These are phyloP conservation scores for Globisporangium echinulatum DNA, from an alignment of 352 stramenopile genomes.

Conservation along the genomic window DNA sequence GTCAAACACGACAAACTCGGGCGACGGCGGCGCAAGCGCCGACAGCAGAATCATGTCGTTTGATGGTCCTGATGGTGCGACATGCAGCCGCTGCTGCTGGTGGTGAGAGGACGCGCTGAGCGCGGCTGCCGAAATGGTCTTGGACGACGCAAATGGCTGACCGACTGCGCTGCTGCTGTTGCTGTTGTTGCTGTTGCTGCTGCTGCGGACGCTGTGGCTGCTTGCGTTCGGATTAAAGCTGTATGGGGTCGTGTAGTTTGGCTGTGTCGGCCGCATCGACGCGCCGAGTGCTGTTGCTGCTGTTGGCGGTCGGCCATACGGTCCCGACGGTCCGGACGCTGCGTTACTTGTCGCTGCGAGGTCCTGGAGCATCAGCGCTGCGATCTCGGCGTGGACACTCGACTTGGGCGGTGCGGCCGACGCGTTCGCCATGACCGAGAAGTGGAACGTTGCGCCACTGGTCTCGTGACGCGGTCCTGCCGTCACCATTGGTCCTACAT, in stretches of 20 bases:
- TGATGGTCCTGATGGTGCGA: not conserved
- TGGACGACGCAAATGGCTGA: slow-evolving; percentile 5
- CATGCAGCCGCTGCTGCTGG: not conserved
- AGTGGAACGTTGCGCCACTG: slow-evolving; percentile 10
- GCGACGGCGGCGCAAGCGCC: slow-evolving; percentile 4
- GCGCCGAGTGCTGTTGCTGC: not conserved
- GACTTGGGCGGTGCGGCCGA: slow-evolving; percentile 1
- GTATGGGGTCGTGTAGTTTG: not conserved
- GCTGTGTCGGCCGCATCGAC: not conserved
- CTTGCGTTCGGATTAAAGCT: not conserved
- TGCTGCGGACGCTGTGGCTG: not conserved
- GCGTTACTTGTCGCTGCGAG: slow-evolving; percentile 1
- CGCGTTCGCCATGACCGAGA: slow-evolving; percentile 8
- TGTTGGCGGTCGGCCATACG: slow-evolving; percentile 8
- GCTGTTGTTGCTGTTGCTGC: no score
- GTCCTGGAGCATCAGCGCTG: slow-evolving; percentile 12
- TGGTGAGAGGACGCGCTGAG: slow-evolving; percentile 2
- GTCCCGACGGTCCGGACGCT: not conserved
- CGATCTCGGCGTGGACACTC: slow-evolving; percentile 13
- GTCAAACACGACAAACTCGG: slow-evolving; percentile 46
- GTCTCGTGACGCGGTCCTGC: not conserved
- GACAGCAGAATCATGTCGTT: slow-evolving; percentile 30
- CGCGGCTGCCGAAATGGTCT: slow-evolving; percentile 13
- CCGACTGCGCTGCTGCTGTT: not conserved
- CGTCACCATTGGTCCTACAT: no score